Base-by-base conservation (phyloP, 176 grass and related monocot species). In the Carex pumila region DNA sequence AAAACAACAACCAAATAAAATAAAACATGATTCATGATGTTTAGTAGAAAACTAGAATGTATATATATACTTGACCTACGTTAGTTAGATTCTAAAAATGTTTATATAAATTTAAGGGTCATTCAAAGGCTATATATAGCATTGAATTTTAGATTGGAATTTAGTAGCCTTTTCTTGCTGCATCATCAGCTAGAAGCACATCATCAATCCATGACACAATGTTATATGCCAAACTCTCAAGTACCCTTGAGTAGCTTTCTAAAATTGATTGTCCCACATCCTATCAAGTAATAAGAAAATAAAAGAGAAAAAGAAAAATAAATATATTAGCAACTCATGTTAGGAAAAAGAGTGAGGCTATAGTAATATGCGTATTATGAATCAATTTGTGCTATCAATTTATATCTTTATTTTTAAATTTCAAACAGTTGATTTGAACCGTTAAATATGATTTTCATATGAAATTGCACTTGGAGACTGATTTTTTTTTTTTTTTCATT, bases 241-340 rank as follows among this genome's bases (percentile, higher is more conserved):
- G 86, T 12, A 98, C 95, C 80, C 95, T 92, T 25, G 92, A 98
- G 74, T 98, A 98, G 58, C 95, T 94, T 72, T 98, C 95, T 11
- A 98, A 88, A 83, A 98, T 93, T 49, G 96, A 91, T 64, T 95
- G 93, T 47, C 93, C 96, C 84, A 98, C 87, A 74, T 98, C 95
- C 92, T 98, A 88, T 7, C 61, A 59, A 61, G 73, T 18, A 15
- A 59, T 25, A 25, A 25, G 25, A 63, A 79, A 81, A 13, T 43
- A 31, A 37, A 45, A 14, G 34, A 41, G 39, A 15, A 19, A 61
- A 37, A 22, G 49, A 12, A 47, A 50, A 39, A 50, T 50, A 50
- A 49, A 49, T 49, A 49, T 45, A 52, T 25, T 5, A 52, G 19
- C 18, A 74, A 50, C 47, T 50, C 47, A 50, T 50, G 10, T 49